Conservation (phyloP, 2,329 filamentous ascomycete species). For the Zymoseptoria tritici region DNA sequence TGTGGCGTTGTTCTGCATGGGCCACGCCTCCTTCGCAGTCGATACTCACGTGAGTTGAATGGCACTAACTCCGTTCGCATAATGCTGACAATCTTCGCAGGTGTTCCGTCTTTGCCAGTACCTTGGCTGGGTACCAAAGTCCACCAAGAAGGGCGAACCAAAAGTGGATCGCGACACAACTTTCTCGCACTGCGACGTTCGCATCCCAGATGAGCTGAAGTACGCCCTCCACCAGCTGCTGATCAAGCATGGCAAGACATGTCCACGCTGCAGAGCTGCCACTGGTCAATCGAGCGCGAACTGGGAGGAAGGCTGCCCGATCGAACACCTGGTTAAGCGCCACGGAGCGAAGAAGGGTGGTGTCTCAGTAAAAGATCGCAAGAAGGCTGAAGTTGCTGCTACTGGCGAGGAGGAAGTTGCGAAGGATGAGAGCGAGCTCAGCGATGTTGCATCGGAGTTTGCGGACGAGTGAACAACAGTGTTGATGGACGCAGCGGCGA, state of each 20-base stretch:
- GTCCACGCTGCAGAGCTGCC: constrained; percentile 52
- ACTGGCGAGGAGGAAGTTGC: constrained; percentile 71
- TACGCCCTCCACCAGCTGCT: constrained; percentile 56
- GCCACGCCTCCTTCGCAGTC: constrained; percentile 56
- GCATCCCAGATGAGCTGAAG: constrained; percentile 55
- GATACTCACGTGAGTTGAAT: constrained; percentile 48
- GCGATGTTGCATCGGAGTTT: constrained; percentile 32
- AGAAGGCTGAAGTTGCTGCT: constrained; percentile 61
- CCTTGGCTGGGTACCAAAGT: constrained; percentile 53
- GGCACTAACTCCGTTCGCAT: not conserved
- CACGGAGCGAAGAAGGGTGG: constrained; percentile 48
- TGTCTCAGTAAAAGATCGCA: constrained; percentile 19
- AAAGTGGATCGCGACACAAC: constrained; percentile 45
- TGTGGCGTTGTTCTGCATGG: constrained; percentile 57
- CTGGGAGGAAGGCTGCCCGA: constrained; percentile 58
- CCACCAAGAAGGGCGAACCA: constrained; percentile 35
- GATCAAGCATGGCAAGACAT: constrained; percentile 56
- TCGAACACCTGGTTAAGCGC: constrained; percentile 55
- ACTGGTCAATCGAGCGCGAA: constrained; percentile 54
- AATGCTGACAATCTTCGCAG: not conserved
- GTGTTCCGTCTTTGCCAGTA: constrained; percentile 57
- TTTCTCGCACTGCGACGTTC: constrained; percentile 53
- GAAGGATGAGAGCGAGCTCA: constrained; percentile 46
- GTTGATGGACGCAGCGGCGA: not conserved
- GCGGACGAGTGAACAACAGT: constrained; percentile 17